These are phyloP conservation scores for Thielaviopsis punctulata DNA, from an alignment of 2,329 filamentous ascomycete genomes.

Conservation along the genomic window DNA sequence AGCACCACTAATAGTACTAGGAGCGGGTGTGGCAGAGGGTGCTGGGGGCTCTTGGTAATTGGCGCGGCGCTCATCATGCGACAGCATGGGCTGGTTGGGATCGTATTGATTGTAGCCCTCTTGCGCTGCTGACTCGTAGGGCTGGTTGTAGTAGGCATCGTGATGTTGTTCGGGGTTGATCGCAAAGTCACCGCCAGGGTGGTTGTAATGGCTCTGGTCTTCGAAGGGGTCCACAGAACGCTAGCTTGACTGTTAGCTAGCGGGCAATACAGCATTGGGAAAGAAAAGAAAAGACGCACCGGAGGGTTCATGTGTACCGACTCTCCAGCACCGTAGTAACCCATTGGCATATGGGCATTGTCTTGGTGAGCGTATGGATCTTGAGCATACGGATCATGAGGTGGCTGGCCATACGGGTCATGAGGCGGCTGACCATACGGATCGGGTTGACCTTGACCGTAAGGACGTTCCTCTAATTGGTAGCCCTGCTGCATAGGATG, in stretches of 20 bases:
- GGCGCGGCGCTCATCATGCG: constrained; percentile 36
- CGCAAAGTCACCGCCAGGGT: constrained; percentile 48
- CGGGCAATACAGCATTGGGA: not conserved
- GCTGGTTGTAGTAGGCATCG: constrained; percentile 69
- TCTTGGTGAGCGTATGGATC: constrained; percentile 8
- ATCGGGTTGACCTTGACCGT: constrained; percentile 29
- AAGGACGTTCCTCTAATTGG: constrained; percentile 65
- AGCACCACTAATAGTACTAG: constrained; percentile 4
- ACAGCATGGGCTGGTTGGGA: constrained; percentile 61
- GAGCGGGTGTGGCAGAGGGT: constrained; percentile 17
- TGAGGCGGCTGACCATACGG: constrained; percentile 42
- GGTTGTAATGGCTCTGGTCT: constrained; percentile 26
- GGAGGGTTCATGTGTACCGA: constrained; percentile 70
- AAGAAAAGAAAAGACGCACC: constrained; percentile 32
- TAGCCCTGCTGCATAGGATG: constrained; percentile 59
- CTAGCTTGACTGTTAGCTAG: constrained; percentile 17
- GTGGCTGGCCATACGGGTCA: constrained; percentile 5
- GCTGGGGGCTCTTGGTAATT: constrained; percentile 33
- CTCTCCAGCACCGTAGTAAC: constrained; percentile 41
- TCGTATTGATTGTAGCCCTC: constrained; percentile 44
- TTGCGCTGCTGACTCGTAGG: constrained; percentile 41
- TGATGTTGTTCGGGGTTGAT: constrained; percentile 74
- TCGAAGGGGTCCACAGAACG: constrained; percentile 35
- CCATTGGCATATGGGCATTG: constrained; percentile 6
- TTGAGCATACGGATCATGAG: constrained; percentile 21